A percentile compares a stretch with the other conserved stretches of the same genome.
phyloP scores from a whole-genome alignment of 2,329 filamentous ascomycete genomes.

The Clonostachys rosea region DNA sequence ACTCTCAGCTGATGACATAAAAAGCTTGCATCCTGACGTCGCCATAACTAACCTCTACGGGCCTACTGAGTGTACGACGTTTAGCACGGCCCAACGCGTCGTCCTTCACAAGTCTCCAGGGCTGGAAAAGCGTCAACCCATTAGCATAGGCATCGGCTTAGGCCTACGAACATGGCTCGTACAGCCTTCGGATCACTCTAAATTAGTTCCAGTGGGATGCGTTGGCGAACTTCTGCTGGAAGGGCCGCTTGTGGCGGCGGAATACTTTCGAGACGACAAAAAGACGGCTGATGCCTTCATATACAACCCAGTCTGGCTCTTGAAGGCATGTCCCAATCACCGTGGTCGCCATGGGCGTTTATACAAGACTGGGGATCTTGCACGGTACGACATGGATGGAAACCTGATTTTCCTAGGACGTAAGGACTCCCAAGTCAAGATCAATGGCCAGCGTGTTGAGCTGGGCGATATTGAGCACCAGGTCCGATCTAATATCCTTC shows the following conservation, averaged over 20 bases:
- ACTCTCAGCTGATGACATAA: conserved; percentile 27
- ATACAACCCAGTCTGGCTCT: conserved; percentile 1
- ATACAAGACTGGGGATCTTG: conserved; percentile 9
- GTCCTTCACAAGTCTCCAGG: not conserved
- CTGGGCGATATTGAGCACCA: conserved; percentile 23
- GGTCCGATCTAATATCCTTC: not conserved
- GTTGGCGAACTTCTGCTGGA: conserved; percentile 39
- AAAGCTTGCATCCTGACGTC: conserved; percentile 25
- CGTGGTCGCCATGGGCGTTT: conserved; percentile 2
- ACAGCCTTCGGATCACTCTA: conserved; percentile 4
- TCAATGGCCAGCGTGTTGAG: conserved; percentile 55
- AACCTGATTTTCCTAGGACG: conserved; percentile 37
- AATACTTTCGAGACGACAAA: conserved; percentile 4
- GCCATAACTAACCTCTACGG: conserved; percentile 26
- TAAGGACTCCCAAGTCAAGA: conserved; percentile 17
- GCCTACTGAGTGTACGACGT: conserved; percentile 39
- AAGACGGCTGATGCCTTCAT: conserved; percentile 4
- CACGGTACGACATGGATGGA: conserved; percentile 19
- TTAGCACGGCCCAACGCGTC: conserved; percentile 16
- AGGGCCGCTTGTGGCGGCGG: conserved; percentile 45
- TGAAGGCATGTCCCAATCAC: not conserved
- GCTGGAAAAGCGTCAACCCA: too few relatives aligned
- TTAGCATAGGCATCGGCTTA: conserved; percentile 1
- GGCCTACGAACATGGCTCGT: conserved; percentile 12
- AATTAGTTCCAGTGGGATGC: not conserved